Base-by-base conservation (phyloP, 495 filamentous ascomycete species). In the Cercophora samala region DNA sequence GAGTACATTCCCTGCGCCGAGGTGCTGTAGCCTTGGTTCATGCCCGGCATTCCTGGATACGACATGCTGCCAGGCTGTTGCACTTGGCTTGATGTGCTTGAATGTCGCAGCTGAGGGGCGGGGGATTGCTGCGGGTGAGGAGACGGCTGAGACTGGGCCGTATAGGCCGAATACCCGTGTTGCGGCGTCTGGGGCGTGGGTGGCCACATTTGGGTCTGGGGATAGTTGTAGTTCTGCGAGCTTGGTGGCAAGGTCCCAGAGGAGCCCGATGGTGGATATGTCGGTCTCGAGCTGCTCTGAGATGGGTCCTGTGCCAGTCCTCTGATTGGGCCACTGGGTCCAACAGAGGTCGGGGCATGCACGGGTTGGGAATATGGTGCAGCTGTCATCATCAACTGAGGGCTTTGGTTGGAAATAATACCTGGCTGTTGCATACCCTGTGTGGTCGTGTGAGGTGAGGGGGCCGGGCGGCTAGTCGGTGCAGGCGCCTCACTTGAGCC, bases 51-150 rank as follows among this genome's bases (percentile, higher is more conserved):
- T 4, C 82, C 80, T 23, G 85, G 78, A 65, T 88, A 88, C 64
- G 83, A 83, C 74, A 88, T 79, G 70, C 70, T 79, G 66, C 77
- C 81, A 62, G 84, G 56, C 26, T 61, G 81, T 69, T 88, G 85
- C 73, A 89, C 84, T 74, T 89, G 88, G 53, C 86, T 81, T 59
- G 76, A 85, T 68, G 69, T 84, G 77, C 74, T 82, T 68, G 79
- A 85, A 78, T 89, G 89, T 26, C 86, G 88, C 18, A 88, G 80
- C 66, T 88, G 88, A 25, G 86, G 84, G 29, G 85, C 82, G 6
- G 82, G 84, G 46, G 87, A 86, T 37, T 88, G 85, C 23, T 86
- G 82, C 18, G 83, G 81, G 60, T 86, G 84, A 51, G 78, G 86
- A 4, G 85, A 85, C 21, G 81, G 81, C 66, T 89, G 87, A 18